phyloP scores from a whole-genome alignment of 2,329 filamentous ascomycete species.

The Kalmusia sp. region DNA sequence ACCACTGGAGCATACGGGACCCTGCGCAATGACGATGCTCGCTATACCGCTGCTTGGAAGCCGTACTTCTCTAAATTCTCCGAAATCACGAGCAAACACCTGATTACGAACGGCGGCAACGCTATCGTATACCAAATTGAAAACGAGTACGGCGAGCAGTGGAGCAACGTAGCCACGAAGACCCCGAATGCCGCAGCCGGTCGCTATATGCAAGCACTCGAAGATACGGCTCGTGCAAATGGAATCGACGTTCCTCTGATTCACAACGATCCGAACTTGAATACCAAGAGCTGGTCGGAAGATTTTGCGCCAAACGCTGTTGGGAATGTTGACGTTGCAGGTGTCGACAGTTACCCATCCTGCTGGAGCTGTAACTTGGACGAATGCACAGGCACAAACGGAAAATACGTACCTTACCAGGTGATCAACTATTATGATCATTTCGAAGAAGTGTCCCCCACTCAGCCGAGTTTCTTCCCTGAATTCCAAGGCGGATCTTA shows the following conservation, averaged over 20 bases:
- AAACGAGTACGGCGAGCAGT: slow-evolving; percentile 60
- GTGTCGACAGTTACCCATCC: slow-evolving; percentile 60
- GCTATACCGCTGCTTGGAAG: slow-evolving; percentile 61
- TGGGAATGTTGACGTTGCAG: slow-evolving; percentile 63
- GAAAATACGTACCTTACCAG: slow-evolving; percentile 63
- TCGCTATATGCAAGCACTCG: slow-evolving; percentile 65
- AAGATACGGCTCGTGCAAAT: slow-evolving; percentile 60
- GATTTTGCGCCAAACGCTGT: slow-evolving; percentile 61
- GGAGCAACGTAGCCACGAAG: slow-evolving; percentile 43
- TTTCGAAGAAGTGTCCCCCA: slow-evolving; percentile 51
- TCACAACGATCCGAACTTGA: slow-evolving; percentile 67
- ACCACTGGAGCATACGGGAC: slow-evolving; percentile 66
- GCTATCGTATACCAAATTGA: slow-evolving; percentile 65
- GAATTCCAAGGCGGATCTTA: slow-evolving; percentile 68
- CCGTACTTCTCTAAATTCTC: slow-evolving; percentile 62
- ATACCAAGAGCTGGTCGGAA: slow-evolving; percentile 64
- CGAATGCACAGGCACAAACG: slow-evolving; percentile 67
- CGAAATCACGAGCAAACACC: slow-evolving; percentile 59
- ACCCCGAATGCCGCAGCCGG: slow-evolving; percentile 58
- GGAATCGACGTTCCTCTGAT: slow-evolving; percentile 66
- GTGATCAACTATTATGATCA: slow-evolving; percentile 57
- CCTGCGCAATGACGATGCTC: slow-evolving; percentile 60
- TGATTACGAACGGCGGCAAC: slow-evolving; percentile 65
- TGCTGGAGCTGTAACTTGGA: slow-evolving; percentile 71
- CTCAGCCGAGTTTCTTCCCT: slow-evolving; percentile 62